phyloP scores from a whole-genome alignment of 2,329 filamentous ascomycete genomes.

The Coleophoma eucalyptorum region DNA sequence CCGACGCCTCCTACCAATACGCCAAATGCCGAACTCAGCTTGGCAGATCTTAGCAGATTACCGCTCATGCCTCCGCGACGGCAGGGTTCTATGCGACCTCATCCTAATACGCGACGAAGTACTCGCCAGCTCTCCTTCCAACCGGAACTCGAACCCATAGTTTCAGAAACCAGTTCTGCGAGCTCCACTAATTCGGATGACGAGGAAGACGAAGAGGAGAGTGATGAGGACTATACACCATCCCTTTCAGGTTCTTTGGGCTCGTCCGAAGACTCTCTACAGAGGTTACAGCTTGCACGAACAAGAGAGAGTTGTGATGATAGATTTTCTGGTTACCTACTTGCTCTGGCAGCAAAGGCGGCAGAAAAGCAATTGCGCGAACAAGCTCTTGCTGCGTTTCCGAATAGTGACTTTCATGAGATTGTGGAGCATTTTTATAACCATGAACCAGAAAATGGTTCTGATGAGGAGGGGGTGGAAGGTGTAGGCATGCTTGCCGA shows the following conservation, averaged over 20 bases:
- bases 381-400: slow-evolving; percentile 73
- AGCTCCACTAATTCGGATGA: slow-evolving; percentile 26
- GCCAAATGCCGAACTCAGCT: slow-evolving; percentile 30
- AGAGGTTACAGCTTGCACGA: slow-evolving; percentile 36
- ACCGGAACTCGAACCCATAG: slow-evolving; percentile 32
- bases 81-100: slow-evolving; percentile 35
- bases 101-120: slow-evolving; percentile 34
- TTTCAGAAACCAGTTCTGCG: slow-evolving; percentile 41
- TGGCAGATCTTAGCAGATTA: slow-evolving; percentile 28
- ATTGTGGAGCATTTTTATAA: slow-evolving; percentile 31
- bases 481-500: slow-evolving; percentile 23
- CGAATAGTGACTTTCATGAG: slow-evolving; percentile 51
- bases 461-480: slow-evolving; percentile 26
- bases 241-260: slow-evolving; percentile 25
- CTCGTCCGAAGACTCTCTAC: slow-evolving; percentile 27
- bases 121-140: slow-evolving; percentile 36
- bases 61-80: slow-evolving; percentile 31
- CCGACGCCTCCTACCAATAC: slow-evolving; percentile 45
- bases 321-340: slow-evolving; percentile 69
- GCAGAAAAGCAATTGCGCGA: slow-evolving; percentile 75
- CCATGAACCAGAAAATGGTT: slow-evolving; percentile 24
- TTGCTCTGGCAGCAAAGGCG: slow-evolving; percentile 75
- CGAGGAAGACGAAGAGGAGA: slow-evolving; percentile 19
- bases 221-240: slow-evolving; percentile 20
- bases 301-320: slow-evolving; percentile 71